Evolutionary conservation across 139 green algal species (phyloP).

Genomic region (Gonium pectorale): DNA sequence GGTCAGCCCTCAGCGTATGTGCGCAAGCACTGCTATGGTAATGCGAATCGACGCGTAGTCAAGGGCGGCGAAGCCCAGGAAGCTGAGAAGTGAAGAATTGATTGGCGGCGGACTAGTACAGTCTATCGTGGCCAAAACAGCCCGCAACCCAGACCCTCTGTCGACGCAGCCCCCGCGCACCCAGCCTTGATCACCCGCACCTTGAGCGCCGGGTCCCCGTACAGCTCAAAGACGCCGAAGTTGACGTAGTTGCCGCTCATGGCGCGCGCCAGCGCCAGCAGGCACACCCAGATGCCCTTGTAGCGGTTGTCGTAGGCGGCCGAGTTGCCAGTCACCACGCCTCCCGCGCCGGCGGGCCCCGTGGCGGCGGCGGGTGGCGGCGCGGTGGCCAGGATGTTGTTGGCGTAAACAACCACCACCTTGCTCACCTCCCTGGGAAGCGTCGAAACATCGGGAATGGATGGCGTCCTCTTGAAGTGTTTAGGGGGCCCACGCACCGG

Average conservation of each 20-base stretch:
- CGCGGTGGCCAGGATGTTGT: conserved; percentile 61
- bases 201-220: conserved; percentile 93
- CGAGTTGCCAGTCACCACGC: neutral
- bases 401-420: conserved; percentile 85
- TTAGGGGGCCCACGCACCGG: too few species aligned
- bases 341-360: neutral
- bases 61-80: too few species aligned
- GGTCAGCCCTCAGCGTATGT: too few species aligned
- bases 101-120: too few species aligned
- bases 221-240: conserved; percentile 99
- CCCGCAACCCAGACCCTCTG: too few species aligned
- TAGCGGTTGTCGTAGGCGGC: conserved; percentile 65
- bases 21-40: too few species aligned
- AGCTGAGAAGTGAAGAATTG: too few species aligned
- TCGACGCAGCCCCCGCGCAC: too few species aligned
- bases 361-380: neutral
- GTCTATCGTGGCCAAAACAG: too few species aligned
- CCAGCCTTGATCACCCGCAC: conserved; percentile 42
- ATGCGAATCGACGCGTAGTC: too few species aligned
- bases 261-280: conserved; percentile 80
- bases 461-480: too few species aligned
- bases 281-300: conserved; percentile 96
- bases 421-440: conserved; percentile 50
- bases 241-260: conserved; percentile 98
- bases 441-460: too few species aligned